Conservation (phyloP, 352 stramenopile genomes). For the Phytophthora pistaciae region DNA sequence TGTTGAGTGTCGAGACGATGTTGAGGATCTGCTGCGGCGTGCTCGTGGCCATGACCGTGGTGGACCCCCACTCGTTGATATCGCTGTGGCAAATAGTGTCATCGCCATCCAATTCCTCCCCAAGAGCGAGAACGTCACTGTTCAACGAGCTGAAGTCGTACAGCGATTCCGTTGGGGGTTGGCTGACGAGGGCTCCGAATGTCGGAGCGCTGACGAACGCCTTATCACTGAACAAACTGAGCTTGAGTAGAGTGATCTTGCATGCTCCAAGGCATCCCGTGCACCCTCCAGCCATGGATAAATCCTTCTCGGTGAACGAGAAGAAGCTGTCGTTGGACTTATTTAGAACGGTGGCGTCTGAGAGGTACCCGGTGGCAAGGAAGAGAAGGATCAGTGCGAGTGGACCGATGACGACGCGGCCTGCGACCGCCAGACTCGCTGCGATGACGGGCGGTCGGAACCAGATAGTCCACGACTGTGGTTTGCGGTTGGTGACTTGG, state of each 20-base stretch:
- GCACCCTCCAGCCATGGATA: constrained; percentile 6
- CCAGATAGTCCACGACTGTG: not conserved
- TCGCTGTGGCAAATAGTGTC: constrained; percentile 11
- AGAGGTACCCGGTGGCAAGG: not conserved
- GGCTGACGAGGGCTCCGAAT: not conserved
- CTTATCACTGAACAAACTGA: not conserved
- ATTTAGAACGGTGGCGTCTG: constrained; percentile 2
- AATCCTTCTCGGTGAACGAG: constrained; percentile 1
- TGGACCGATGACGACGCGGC: not conserved
- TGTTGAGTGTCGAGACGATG: not conserved
- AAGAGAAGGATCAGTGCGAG: not conserved
- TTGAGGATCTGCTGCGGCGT: constrained; percentile 9
- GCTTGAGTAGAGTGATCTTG: constrained; percentile 12
- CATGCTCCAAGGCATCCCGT: not conserved
- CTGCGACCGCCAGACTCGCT: not conserved
- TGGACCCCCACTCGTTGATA: constrained; percentile 18
- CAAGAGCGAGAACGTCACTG: not conserved
- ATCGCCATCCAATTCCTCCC: not conserved
- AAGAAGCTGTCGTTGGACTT: constrained; percentile 4
- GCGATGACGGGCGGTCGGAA: constrained; percentile 3
- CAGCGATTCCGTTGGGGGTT: constrained; percentile 3
- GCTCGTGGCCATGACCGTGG: not conserved
- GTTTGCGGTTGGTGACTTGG: not conserved
- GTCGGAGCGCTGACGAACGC: not conserved
- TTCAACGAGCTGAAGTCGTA: constrained; percentile 22